Evolutionary conservation across 495 filamentous ascomycete species (phyloP).

Genomic region (Penicillium silybi): DNA sequence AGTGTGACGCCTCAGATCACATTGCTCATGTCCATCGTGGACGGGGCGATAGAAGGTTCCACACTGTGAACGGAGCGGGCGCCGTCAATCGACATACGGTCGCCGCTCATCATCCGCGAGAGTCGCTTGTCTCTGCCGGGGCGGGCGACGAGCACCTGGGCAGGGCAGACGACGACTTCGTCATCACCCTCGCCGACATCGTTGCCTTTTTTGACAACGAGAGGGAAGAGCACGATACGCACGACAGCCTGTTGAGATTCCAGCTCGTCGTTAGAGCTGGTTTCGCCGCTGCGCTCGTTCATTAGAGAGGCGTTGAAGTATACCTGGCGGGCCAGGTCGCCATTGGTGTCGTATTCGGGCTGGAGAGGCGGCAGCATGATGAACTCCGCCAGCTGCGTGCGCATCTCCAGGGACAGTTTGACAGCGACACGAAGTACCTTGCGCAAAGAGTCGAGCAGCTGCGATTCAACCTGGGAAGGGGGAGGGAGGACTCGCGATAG

Average conservation of each 20-base stretch:
- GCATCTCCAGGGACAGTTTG: constrained; percentile 90
- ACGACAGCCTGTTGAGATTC: constrained; percentile 73
- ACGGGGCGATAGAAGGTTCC: constrained; percentile 41
- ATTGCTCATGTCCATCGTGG: constrained; percentile 48
- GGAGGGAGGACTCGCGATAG: constrained; percentile 79
- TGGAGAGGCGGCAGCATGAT: constrained; percentile 96
- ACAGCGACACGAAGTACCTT: constrained; percentile 81
- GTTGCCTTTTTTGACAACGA: constrained; percentile 92
- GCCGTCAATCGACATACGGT: constrained; percentile 43
- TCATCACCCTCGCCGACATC: constrained; percentile 80
- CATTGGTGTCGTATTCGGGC: constrained; percentile 89
- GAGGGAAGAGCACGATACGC: constrained; percentile 85
- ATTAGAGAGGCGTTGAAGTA: constrained; percentile 85
- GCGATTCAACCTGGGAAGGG: constrained; percentile 65
- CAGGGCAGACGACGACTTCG: constrained; percentile 88
- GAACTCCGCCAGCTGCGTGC: constrained; percentile 90
- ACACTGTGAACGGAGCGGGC: constrained; percentile 42
- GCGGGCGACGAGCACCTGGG: constrained; percentile 75
- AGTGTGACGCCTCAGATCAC: constrained; percentile 49
- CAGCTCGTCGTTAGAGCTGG: constrained; percentile 67
- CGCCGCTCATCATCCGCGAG: constrained; percentile 39
- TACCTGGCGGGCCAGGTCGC: constrained; percentile 78
- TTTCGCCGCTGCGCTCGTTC: constrained; percentile 80
- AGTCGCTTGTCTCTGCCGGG: constrained; percentile 42
- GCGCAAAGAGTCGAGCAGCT: constrained; percentile 74